Base-by-base conservation (phyloP, 148 eudicot genomes). In the Fagopyrum homotropicum region DNA sequence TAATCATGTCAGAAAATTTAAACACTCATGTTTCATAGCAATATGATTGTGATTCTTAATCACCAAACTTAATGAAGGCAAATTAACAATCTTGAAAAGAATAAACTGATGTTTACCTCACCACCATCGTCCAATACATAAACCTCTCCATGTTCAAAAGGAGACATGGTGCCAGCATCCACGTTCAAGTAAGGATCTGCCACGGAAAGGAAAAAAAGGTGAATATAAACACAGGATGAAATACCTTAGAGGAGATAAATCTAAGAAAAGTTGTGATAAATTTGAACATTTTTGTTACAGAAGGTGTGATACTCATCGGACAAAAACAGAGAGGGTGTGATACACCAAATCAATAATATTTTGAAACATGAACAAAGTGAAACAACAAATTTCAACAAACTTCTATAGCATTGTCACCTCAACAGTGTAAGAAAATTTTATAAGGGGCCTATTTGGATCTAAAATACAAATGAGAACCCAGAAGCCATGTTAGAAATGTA, bases 151-250 rank as follows among this genome's bases (percentile, higher is more conserved):
- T 93, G 98, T 82, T 93, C 98, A 78, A 91, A 91, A 73, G 98
- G 98, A 35, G 98, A 93, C 98, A 93, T 93, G 10, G 98, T 93
- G 77, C 98, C 98, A 48, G 98, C 98, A 87, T 93, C 98, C 48
- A 90, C 88, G 72, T 93, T 93, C 86, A 93, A 80, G 79, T 93
- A 93, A 76, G 98, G 98, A 91, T 93, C 98, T 93, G 81, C 78
- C 74, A 66, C 46, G 43, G 43, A 0, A 29, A 30, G 40, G 45
- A 2, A 63, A 30, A 63, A 63, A 63, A 63, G 45, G n/a, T 30
- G 1, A 5, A 30, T 29, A 3, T 66, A 40, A 40, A 66, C 15
- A 11, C 3, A 61, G 19, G 35, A 14, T 4, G 19, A 64, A 64
- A 11, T n/a, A 64, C 45, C 29, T 64, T 26, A 29, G 69, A 30